phyloP scores from a whole-genome alignment of 2,329 filamentous ascomycete genomes.

The Paecilomyces fulvus region DNA sequence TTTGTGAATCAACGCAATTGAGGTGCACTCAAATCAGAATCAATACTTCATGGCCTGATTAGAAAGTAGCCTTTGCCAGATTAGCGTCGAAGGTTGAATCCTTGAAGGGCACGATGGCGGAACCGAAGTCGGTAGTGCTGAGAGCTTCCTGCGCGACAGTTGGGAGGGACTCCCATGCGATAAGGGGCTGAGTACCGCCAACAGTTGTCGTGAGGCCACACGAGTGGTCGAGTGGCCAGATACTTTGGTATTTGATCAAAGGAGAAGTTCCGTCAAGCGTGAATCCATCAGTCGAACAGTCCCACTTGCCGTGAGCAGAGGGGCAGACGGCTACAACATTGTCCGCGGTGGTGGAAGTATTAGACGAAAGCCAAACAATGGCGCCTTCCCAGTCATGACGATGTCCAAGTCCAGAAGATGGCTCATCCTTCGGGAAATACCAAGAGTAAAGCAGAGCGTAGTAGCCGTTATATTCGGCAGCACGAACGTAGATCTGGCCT shows the following conservation, averaged over 20 bases:
- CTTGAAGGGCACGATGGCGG: conserved; percentile 41
- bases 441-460: conserved; percentile 47
- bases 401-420: conserved; percentile 39
- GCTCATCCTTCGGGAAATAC: conserved; percentile 44
- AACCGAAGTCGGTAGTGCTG: conserved; percentile 39
- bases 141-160: conserved; percentile 35
- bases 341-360: conserved; percentile 25
- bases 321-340: conserved; percentile 44
- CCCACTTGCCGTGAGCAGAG: conserved; percentile 43
- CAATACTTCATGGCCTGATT: neutral
- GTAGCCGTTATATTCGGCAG: conserved; percentile 30
- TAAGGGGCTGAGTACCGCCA: conserved; percentile 39
- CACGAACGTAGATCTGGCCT: conserved; percentile 46
- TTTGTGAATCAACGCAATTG: too few relatives aligned
- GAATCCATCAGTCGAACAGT: conserved; percentile 33
- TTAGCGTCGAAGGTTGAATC: conserved; percentile 41
- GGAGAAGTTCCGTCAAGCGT: conserved; percentile 36
- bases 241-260: conserved; percentile 42
- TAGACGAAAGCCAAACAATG: conserved; percentile 42
- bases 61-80: conserved; percentile 31
- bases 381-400: conserved; percentile 51
- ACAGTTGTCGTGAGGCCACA: conserved; percentile 32
- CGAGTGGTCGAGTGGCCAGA: conserved; percentile 43
- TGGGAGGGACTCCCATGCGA: conserved; percentile 44
- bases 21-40: too few relatives aligned